These are phyloP conservation scores for Nitzschia inconspicua DNA, from an alignment of 108 stramenopile species.

Conservation along the genomic window DNA sequence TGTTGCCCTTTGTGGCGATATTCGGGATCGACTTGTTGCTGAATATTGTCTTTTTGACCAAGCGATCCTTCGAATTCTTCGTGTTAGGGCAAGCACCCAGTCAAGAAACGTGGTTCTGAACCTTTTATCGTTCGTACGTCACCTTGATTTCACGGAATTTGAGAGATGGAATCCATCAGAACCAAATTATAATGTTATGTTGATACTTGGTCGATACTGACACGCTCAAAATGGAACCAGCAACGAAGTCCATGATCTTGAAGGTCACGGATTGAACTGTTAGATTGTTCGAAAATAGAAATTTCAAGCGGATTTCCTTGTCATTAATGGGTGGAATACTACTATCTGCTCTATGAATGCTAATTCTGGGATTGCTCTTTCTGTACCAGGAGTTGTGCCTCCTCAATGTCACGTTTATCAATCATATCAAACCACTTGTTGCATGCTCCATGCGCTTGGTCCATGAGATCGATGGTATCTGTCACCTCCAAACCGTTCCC, in stretches of 20 bases:
- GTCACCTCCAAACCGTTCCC: slow-evolving; percentile 2
- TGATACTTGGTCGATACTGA: too few species aligned
- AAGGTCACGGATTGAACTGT: too few species aligned
- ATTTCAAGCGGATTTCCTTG: too few species aligned
- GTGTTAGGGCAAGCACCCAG: slow-evolving; percentile 7
- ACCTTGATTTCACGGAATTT: too few species aligned
- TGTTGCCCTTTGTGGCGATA: slow-evolving; percentile 39
- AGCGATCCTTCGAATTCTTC: slow-evolving; percentile 40
- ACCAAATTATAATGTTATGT: too few species aligned
- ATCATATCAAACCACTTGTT: slow-evolving; percentile 36
- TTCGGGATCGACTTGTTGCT: slow-evolving; percentile 48
- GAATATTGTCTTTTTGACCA: slow-evolving; percentile 44
- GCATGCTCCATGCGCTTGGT: slow-evolving; percentile 15
- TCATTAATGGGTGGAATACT: too few species aligned
- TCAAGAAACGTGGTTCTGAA: slow-evolving; percentile 14
- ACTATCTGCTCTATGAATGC: too few species aligned
- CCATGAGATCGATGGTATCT: slow-evolving; percentile 14
- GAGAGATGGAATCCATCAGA: too few species aligned
- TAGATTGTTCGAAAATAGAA: too few species aligned
- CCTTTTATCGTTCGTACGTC: too few species aligned
- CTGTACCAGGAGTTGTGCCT: slow-evolving; percentile 7
- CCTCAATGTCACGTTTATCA: slow-evolving; percentile 12
- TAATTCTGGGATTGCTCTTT: not conserved
- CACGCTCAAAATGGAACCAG: too few species aligned
- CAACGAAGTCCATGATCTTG: too few species aligned